Percentiles rank a stretch among this genome's conserved stretches.
These are phyloP conservation scores for Areca catechu DNA, from an alignment of 176 grass and related monocot genomes.

Conservation along the genomic window DNA sequence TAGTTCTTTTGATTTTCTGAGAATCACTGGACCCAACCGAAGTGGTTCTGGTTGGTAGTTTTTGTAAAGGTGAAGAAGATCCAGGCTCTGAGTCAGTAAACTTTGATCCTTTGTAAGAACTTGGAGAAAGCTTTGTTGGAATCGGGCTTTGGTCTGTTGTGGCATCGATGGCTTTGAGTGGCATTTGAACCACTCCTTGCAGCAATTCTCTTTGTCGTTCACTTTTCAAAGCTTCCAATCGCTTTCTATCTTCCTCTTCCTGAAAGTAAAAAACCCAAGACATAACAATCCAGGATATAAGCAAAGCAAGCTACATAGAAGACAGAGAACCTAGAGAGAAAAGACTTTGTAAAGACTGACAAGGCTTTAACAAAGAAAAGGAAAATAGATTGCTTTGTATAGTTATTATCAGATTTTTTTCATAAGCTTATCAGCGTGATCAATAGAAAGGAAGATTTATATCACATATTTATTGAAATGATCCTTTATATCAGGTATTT, in stretches of 20 bases:
- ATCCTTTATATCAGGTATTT: too few species aligned
- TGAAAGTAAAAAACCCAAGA: constrained; percentile 24
- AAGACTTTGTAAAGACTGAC: too few species aligned
- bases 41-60: constrained; percentile 17
- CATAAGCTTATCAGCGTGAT: too few species aligned
- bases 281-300: background rate
- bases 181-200: constrained; percentile 32
- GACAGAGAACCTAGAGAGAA: too few species aligned
- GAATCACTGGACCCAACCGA: constrained; percentile 28
- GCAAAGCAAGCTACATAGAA: background rate
- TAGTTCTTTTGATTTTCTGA: constrained; percentile 8
- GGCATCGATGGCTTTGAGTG: constrained; percentile 20
- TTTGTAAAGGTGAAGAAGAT: constrained; percentile 17
- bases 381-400: too few species aligned
- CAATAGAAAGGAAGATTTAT: too few species aligned
- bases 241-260: constrained; percentile 85
- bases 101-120: constrained; percentile 54
- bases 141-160: constrained; percentile 4
- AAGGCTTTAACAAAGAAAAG: too few species aligned
- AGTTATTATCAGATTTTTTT: too few species aligned
- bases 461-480: too few species aligned
- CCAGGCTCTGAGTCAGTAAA: constrained; percentile 29
- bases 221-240: constrained; percentile 77
- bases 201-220: constrained; percentile 89
- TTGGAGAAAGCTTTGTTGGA: constrained; percentile 32